Conservation (phyloP, 2,329 filamentous ascomycete species). For the Mollisia scopiformis region DNA sequence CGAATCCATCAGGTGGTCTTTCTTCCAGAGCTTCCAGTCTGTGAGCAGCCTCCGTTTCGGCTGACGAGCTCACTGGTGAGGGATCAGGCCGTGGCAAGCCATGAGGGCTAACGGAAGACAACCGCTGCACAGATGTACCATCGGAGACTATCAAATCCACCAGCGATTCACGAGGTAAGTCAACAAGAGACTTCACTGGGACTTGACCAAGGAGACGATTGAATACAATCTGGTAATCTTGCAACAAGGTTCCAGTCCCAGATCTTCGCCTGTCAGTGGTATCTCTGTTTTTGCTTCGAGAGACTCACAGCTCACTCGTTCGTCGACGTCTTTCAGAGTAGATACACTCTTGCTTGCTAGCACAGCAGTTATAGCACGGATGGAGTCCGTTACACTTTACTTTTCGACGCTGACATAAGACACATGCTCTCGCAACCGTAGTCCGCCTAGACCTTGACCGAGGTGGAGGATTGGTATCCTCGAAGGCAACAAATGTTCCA, state of each 20-base stretch:
- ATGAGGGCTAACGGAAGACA: neutral
- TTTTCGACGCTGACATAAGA: neutral
- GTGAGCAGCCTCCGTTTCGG: neutral
- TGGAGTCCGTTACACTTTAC: neutral
- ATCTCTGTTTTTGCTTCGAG: neutral
- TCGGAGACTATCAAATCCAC: neutral
- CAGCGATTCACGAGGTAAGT: neutral
- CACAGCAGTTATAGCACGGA: neutral
- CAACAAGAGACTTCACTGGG: neutral
- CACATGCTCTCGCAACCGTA: neutral
- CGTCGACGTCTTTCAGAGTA: neutral
- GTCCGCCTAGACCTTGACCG: neutral
- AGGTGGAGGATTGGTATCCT: neutral
- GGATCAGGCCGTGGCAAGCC: neutral
- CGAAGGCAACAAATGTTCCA: neutral
- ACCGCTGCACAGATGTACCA: neutral
- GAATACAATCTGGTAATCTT: neutral
- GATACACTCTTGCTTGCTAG: neutral
- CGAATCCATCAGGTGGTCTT: neutral
- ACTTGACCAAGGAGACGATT: neutral
- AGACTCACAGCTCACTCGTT: neutral
- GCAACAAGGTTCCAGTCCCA: neutral
- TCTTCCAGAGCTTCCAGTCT: neutral
- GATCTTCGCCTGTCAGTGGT: neutral
- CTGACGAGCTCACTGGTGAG: neutral